Conservation (phyloP, 306 rosid species). For the Vigna hirtella region DNA sequence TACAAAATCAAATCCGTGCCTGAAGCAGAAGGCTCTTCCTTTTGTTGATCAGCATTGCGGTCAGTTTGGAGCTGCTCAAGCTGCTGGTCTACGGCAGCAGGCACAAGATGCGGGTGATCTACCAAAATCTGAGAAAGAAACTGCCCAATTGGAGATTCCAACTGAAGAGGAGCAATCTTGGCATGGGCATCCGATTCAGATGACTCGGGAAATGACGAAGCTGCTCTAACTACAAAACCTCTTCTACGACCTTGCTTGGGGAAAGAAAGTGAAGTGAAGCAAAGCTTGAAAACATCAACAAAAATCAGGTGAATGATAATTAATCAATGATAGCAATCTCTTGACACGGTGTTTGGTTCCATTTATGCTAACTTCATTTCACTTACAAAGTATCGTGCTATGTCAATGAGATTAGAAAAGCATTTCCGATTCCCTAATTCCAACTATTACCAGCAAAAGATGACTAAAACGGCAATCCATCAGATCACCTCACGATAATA, state of each 20-base stretch:
- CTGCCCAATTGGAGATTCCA: constrained; percentile 93
- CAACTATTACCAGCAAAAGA: too few species aligned
- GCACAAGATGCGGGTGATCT: constrained; percentile 93
- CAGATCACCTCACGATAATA: neutral
- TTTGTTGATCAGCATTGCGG: constrained; percentile 72
- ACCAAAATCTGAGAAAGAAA: constrained; percentile 80
- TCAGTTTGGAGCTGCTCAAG: constrained; percentile 89
- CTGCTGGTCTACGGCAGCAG: constrained; percentile 95
- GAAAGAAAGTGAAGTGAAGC: constrained; percentile 44
- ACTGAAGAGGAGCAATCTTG: constrained; percentile 82
- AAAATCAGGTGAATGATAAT: neutral
- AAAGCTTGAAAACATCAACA: constrained; percentile 47
- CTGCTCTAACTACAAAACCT: constrained; percentile 57
- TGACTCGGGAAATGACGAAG: constrained; percentile 48
- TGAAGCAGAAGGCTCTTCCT: constrained; percentile 63
- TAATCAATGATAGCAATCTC: neutral
- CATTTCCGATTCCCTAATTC: too few species aligned
- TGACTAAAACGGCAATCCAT: neutral
- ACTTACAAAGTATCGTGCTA: neutral
- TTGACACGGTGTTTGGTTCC: too few species aligned
- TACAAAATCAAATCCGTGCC: constrained; percentile 81
- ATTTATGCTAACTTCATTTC: neutral
- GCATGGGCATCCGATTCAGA: constrained; percentile 41
- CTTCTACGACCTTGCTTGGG: constrained; percentile 60
- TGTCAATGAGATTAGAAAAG: too few species aligned